Evolutionary conservation across 768 basidiomycete species (phyloP).

Genomic region (Boletus sensibilis): DNA sequence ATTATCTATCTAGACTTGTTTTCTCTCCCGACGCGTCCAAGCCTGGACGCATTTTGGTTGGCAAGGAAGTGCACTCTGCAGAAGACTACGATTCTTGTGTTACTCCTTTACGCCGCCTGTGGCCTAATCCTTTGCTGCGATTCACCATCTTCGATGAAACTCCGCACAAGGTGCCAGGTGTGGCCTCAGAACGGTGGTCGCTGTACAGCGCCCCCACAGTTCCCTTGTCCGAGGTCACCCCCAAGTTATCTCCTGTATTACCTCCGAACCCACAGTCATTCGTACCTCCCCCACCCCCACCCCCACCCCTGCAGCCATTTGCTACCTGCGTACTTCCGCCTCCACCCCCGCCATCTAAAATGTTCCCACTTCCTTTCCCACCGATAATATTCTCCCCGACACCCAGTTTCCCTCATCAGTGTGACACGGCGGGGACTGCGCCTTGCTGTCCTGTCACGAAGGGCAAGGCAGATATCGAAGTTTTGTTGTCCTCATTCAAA

Average conservation of each 20-base stretch:
- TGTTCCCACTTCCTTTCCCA: neutral
- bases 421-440: neutral
- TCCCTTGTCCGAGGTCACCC: neutral
- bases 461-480: constrained; percentile 49
- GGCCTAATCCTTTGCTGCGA: constrained; percentile 58
- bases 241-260: neutral
- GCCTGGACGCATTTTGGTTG: constrained; percentile 58
- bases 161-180: constrained; percentile 36
- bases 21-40: constrained; percentile 63
- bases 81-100: constrained; percentile 57
- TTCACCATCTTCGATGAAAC: constrained; percentile 60
- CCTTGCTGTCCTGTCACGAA: constrained; percentile 46
- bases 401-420: neutral
- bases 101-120: constrained; percentile 50
- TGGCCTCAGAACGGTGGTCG: constrained; percentile 3
- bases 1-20: constrained; percentile 64
- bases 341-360: constrained; percentile 15
- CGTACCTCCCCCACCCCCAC: constrained; percentile 3
- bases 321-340: constrained; percentile 11
- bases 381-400: constrained; percentile 2
- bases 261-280: neutral
- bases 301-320: constrained; percentile 29
- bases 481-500: constrained; percentile 51
- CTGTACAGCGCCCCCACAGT: constrained; percentile 1
- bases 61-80: constrained; percentile 53